phyloP scores from a whole-genome alignment of 306 rosid species.

The Malus orientalis region DNA sequence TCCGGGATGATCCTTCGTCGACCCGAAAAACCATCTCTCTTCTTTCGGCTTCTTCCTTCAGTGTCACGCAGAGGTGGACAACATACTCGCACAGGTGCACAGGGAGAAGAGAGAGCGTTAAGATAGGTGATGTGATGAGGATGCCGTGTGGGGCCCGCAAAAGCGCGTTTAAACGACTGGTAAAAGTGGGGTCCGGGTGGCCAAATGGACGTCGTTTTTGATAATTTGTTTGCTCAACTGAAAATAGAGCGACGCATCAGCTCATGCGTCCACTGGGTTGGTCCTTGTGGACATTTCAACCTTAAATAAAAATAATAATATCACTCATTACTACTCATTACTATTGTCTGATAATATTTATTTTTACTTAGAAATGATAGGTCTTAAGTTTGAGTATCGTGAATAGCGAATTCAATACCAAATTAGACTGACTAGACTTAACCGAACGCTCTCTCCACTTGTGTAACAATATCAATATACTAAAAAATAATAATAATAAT shows the following conservation, averaged over 20 bases:
- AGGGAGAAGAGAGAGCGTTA: neutral
- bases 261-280: neutral
- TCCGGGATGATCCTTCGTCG: conserved; percentile 41
- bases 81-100: neutral
- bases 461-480: too few relatives aligned
- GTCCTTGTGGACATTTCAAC: neutral
- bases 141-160: conserved; percentile 32
- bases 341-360: rapidly evolving
- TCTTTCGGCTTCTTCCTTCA: neutral
- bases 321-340: too few relatives aligned
- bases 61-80: neutral
- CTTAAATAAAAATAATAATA: too few relatives aligned
- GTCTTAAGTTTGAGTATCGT: rapidly evolving
- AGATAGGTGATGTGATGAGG: neutral
- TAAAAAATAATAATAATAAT: too few relatives aligned
- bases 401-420: rapidly evolving
- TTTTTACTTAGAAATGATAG: too few relatives aligned
- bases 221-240: neutral
- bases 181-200: conserved; percentile 12
- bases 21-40: conserved; percentile 10
- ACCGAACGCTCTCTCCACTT: rapidly evolving
- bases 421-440: too few relatives aligned
- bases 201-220: neutral
- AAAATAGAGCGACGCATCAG: neutral
- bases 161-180: conserved; percentile 40